Percentiles rank a stretch among this genome's conserved stretches.
These are phyloP conservation scores for Cladosporium sp. DNA, from an alignment of 2,329 filamentous ascomycete genomes.

Conservation along the genomic window DNA sequence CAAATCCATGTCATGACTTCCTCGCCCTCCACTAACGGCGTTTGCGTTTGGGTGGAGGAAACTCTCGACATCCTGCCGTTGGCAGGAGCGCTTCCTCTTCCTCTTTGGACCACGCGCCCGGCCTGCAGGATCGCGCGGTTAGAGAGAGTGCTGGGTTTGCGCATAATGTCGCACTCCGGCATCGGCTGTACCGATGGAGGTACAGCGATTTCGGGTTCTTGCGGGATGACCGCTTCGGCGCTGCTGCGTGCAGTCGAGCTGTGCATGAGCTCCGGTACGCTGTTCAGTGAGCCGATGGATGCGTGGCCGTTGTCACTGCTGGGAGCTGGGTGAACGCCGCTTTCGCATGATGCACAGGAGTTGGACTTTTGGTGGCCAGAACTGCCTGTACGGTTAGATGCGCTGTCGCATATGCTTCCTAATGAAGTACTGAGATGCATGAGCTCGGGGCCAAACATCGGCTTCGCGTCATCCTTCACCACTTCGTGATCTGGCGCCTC, in stretches of 20 bases:
- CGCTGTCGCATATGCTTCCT: slow-evolving; percentile 17
- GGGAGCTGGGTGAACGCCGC: slow-evolving; percentile 22
- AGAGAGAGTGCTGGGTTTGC: slow-evolving; percentile 19
- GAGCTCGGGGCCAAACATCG: slow-evolving; percentile 12
- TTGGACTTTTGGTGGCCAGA: slow-evolving; percentile 30
- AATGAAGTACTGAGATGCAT: slow-evolving; percentile 4
- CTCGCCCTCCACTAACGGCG: slow-evolving; percentile 5
- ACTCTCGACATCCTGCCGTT: slow-evolving; percentile 4
- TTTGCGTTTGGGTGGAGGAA: slow-evolving; percentile 1
- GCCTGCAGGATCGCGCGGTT: slow-evolving; percentile 30
- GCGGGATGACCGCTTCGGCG: neutral
- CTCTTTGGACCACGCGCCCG: slow-evolving; percentile 30
- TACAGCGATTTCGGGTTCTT: neutral
- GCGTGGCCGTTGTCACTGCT: slow-evolving; percentile 27
- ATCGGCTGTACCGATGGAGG: neutral
- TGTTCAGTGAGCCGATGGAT: slow-evolving; percentile 31
- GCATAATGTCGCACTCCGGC: slow-evolving; percentile 8
- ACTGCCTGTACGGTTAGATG: slow-evolving; percentile 26
- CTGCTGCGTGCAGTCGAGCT: slow-evolving; percentile 20
- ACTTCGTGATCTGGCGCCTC: slow-evolving; percentile 15
- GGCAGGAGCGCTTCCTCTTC: slow-evolving; percentile 16
- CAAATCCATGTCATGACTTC: slow-evolving; percentile 17
- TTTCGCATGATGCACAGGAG: slow-evolving; percentile 32
- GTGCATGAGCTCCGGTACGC: slow-evolving; percentile 34
- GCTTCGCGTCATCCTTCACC: neutral